Evolutionary conservation across 2,329 filamentous ascomycete genomes (phyloP), one percentile per base, ranked within the genome.

Genomic region (Catunica adiposa): DNA sequence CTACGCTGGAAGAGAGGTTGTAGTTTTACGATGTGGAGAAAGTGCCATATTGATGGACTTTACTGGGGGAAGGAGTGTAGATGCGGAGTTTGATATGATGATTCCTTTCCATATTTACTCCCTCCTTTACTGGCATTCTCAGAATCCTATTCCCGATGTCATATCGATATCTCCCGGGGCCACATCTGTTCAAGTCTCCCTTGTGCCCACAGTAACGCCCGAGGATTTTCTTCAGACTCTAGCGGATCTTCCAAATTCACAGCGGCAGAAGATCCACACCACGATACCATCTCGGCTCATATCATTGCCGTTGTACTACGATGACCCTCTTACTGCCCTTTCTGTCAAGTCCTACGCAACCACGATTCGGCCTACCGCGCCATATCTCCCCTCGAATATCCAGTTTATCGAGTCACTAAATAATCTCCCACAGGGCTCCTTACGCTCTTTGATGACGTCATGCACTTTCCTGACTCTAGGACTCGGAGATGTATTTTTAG

Each of bases 301-400:
- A 3, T 60, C 61, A 11, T 63, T 72, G 1, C 70, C 70, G 0
- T 62, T 72, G 31, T 66, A 66, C 6, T 69, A 71, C 55, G 62
- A 71, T 42, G 69, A 71, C 56, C 61, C 60, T 15, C 63, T 66
- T n/a, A 66, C 64, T 56, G 62, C 70, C 20, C 72, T 76, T 34
- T 79, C 79, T 0, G 72, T 80, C 0, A 67, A 76, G 48, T 71
- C 80, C 2, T 84, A 84, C 64, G 75, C 75, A 62, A 75, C 76
- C 23, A 82, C 78, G 0, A 78, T 81, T 59, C 72, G 80, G 5
- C 71, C 75, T 1, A 73, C 79, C 51, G 80, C 80, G 0, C 73
- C 77, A 0, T 84, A 80, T 62, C 69, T 83, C 0, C 80, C 80
- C 0, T 76, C 78, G 60, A 82, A 82, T 55, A 69, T 82, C 42